Conservation (phyloP, 371 early-diverging fungal genomes). For the Lichtheimia corymbifera region DNA sequence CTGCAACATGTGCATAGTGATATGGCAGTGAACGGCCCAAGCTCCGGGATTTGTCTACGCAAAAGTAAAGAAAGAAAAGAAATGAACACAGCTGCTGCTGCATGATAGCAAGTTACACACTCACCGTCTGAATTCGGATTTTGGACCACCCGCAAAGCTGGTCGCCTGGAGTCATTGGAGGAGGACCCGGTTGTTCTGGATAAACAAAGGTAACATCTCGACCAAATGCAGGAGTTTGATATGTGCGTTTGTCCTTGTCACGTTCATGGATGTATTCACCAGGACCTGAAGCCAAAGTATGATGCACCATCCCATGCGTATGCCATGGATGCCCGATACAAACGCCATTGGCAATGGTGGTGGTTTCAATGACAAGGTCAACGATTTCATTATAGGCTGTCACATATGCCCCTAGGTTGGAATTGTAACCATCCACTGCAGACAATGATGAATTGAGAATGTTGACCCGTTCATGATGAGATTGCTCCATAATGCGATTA, state of each 20-base stretch:
- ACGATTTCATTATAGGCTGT: constrained; percentile 29
- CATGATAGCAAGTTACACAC: constrained; percentile 1
- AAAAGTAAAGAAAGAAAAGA: not conserved
- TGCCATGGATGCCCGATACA: constrained; percentile 51
- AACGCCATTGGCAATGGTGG: constrained; percentile 11
- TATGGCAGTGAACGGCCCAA: constrained; percentile 22
- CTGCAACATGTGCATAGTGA: constrained; percentile 45
- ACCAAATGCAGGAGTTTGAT: constrained; percentile 12
- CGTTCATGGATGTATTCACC: constrained; percentile 36
- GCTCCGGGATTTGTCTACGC: constrained; percentile 16
- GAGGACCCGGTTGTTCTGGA: constrained; percentile 23
- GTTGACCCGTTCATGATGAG: too few species aligned
- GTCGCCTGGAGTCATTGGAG: constrained; percentile 5
- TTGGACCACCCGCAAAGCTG: constrained; percentile 43
- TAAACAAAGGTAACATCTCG: constrained; percentile 39
- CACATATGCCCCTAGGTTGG: constrained; percentile 31
- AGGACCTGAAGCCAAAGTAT: constrained; percentile 36
- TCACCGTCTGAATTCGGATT: constrained; percentile 38
- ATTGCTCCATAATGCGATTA: constrained; percentile 3
- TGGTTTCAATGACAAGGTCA: constrained; percentile 39
- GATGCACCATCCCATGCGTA: constrained; percentile 46
- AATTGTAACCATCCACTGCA: constrained; percentile 12
- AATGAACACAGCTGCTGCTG: not conserved
- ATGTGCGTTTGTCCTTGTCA: constrained; percentile 26
- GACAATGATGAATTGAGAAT: too few species aligned